Base-by-base conservation (phyloP, 202 grass and related monocot genomes). In the Brachypodium distachyon region DNA sequence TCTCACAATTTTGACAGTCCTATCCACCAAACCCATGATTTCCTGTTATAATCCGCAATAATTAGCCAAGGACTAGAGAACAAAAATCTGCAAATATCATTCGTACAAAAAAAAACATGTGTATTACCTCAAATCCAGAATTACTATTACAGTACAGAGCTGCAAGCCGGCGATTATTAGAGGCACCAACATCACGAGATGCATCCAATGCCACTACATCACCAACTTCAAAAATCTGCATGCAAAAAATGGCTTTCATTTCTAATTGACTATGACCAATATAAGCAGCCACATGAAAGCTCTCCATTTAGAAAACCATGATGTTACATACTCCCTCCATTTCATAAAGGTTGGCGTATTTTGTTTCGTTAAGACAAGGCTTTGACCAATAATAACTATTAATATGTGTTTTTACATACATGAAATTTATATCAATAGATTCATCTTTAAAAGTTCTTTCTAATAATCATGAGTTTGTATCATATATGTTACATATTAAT, bases 201-300 rank as follows among this genome's bases (percentile, higher is more conserved):
- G 42, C 49, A 71, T 93, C 85, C 83, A 99, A 69, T 27, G 56
- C 72, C 65, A 99, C 89, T 26, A 96, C 92, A 85, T 99, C 96
- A 84, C 92, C 96, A 83, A 99, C 89, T 87, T 99, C 87, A 38
- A 99, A 99, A 85, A 99, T 99, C 92, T 99, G 79, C 66, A 76
- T 43, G 42, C 36, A 77, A 61, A 50, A 61, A 38, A 71, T 53
- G 36, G 21, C 36, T 79, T 23, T 1, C 29, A 33, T 31, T 56
- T 43, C 37, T 16, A 32, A 33, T 70, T 54, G 33, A 19, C 17
- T 19, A 50, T 67, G 46, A 31, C 21, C 28, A 69, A 75, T 51
- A 49, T 33, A 77, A 64, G 56, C 16, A 27, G 29, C 21, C 76
- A 2, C 81, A 39, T 46, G 21, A 70, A 52, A 86, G 36, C 33